Evolutionary conservation across 2,329 filamentous ascomycete genomes (phyloP).

Genomic region (Exophiala sp.): DNA sequence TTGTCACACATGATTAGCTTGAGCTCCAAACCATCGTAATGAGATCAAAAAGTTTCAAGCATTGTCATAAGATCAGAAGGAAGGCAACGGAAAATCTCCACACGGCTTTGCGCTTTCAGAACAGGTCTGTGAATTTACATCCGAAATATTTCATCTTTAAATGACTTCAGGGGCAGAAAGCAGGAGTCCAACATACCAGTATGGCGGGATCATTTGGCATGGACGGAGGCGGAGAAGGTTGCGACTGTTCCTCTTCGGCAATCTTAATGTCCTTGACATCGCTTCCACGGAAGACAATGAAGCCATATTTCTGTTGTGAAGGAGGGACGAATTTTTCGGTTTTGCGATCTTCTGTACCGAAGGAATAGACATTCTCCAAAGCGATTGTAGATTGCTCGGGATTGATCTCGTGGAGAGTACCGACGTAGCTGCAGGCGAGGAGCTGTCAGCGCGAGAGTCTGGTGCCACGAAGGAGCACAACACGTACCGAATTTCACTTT

Average conservation of each 20-base stretch:
- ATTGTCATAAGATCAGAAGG: constrained; percentile 70
- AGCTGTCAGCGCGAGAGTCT: constrained; percentile 33
- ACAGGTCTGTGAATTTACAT: constrained; percentile 77
- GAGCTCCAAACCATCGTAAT: constrained; percentile 1
- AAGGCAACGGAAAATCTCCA: constrained; percentile 99
- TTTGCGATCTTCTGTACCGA: constrained; percentile 86
- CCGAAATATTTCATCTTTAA: constrained; percentile 86
- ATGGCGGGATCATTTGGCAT: constrained; percentile 87
- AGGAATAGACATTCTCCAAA: constrained; percentile 90
- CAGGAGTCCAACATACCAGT: constrained; percentile 66
- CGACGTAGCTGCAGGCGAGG: constrained; percentile 67
- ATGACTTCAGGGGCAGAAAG: constrained; percentile 7
- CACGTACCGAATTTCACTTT: constrained; percentile 85
- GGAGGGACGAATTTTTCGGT: constrained; percentile 74
- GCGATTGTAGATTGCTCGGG: constrained; percentile 95
- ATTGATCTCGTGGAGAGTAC: constrained; percentile 95
- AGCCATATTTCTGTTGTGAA: constrained; percentile 88
- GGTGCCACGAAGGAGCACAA: constrained; percentile 16
- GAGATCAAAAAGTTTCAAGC: neutral
- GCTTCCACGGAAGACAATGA: constrained; percentile 96
- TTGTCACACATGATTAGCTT: constrained; percentile 6
- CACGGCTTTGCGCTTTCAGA: constrained; percentile 92
- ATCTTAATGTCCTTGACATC: constrained; percentile 98
- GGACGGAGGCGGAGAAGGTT: constrained; percentile 62
- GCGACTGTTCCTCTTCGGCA: constrained; percentile 65